phyloP scores from a whole-genome alignment of 2,329 filamentous ascomycete species.

The Aureobasidium sp. region DNA sequence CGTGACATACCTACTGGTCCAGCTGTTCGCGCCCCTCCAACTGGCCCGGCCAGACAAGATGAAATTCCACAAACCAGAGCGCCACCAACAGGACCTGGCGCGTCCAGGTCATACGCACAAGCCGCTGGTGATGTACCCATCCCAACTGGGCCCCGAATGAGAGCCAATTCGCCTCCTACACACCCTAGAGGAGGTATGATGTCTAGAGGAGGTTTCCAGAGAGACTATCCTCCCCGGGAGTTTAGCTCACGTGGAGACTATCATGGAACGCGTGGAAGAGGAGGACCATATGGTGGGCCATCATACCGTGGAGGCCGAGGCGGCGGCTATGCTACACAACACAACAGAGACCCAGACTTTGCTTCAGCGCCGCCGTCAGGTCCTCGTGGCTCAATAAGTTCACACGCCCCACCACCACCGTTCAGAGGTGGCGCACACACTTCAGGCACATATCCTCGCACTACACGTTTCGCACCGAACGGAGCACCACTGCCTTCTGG shows the following conservation, averaged over 20 bases:
- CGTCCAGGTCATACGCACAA: constrained; percentile 1
- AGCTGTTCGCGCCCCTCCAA: constrained; percentile 25
- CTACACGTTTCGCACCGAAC: constrained; percentile 36
- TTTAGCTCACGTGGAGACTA: constrained; percentile 12
- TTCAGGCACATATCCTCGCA: constrained; percentile 41
- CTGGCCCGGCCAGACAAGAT: constrained; percentile 23
- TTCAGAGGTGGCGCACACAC: constrained; percentile 38
- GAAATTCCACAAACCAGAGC: constrained; percentile 17
- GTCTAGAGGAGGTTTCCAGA: constrained; percentile 4
- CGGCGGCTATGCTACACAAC: constrained; percentile 19
- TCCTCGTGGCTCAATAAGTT: constrained; percentile 27
- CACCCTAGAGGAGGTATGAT: constrained; percentile 11
- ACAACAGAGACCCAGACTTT: constrained; percentile 15
- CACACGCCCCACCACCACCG: constrained; percentile 23
- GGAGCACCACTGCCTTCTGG: constrained; percentile 18
- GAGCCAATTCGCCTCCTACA: constrained; percentile 13
- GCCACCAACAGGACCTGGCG: constrained; percentile 18
- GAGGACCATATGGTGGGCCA: constrained; percentile 19
- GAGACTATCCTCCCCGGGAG: constrained; percentile 12
- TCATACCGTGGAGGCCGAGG: constrained; percentile 28
- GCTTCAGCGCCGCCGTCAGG: constrained; percentile 26
- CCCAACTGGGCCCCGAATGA: constrained; percentile 12
- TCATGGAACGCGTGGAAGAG: constrained; percentile 21
- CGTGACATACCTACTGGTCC: constrained; percentile 25
- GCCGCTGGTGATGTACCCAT: constrained; percentile 1